These are phyloP conservation scores for Ophiocordyceps unilateralis DNA, from an alignment of 2,329 filamentous ascomycete genomes.

Conservation along the genomic window DNA sequence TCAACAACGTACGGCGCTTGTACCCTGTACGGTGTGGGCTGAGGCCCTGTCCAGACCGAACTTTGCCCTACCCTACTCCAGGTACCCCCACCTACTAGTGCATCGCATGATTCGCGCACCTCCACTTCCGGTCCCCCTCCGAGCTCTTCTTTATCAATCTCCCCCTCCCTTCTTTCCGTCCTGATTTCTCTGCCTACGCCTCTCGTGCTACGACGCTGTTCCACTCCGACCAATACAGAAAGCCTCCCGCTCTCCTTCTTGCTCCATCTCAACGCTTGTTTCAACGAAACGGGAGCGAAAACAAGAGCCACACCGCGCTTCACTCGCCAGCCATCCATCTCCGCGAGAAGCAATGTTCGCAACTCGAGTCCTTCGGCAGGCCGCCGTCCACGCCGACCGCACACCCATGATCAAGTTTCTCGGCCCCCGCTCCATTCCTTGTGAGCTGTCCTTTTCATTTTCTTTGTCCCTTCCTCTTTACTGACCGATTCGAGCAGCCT, in stretches of 20 bases:
- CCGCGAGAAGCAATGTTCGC: conserved; percentile 33
- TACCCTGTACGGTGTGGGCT: no score
- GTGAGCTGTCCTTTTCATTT: conserved; percentile 15
- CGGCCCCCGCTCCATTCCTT: conserved; percentile 39
- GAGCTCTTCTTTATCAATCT: background rate
- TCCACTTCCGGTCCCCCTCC: background rate
- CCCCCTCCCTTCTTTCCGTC: background rate
- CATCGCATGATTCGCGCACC: background rate
- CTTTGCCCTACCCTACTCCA: no score
- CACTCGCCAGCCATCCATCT: background rate
- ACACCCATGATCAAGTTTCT: conserved; percentile 45
- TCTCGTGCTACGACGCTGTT: background rate
- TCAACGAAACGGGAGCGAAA: background rate
- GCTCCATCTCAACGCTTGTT: no score
- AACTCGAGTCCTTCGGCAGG: conserved; percentile 39
- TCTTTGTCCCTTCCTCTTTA: background rate
- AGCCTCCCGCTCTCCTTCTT: no score
- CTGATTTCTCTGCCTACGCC: background rate
- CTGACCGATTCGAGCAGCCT: conserved; percentile 29
- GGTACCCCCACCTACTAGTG: no score
- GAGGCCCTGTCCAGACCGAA: no score
- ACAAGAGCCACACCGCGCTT: background rate
- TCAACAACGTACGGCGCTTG: no score
- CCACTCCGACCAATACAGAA: no score
- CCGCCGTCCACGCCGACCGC: conserved; percentile 40